Evolutionary conservation across 768 basidiomycete genomes (phyloP).

Genomic region (Lactarius deliciosus): DNA sequence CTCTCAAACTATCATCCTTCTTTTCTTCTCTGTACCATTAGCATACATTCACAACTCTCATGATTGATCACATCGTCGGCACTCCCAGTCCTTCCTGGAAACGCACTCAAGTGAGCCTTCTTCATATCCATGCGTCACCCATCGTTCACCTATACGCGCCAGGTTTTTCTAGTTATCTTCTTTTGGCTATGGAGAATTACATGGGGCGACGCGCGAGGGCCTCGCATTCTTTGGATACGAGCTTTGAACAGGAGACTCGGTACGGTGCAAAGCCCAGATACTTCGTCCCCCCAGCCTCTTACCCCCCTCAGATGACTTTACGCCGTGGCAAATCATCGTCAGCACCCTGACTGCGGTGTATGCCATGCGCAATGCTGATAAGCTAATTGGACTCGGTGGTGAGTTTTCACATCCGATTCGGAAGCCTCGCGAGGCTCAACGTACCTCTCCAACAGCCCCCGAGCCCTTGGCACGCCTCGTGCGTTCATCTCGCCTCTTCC

Average conservation of each 20-base stretch:
- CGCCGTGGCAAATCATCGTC: slow-evolving; percentile 95
- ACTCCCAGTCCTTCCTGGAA: slow-evolving; percentile 90
- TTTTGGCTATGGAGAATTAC: slow-evolving; percentile 89
- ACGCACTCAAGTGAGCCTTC: slow-evolving; percentile 63
- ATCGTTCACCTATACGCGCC: slow-evolving; percentile 17
- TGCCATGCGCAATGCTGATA: slow-evolving; percentile 79
- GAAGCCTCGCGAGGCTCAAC: slow-evolving; percentile 8
- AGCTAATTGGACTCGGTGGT: slow-evolving; percentile 81
- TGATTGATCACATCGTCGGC: slow-evolving; percentile 94
- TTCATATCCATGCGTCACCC: slow-evolving; percentile 1
- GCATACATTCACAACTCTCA: slow-evolving; percentile 36
- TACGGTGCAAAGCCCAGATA: slow-evolving; percentile 38
- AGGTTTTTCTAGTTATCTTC: slow-evolving; percentile 88
- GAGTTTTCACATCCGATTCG: slow-evolving; percentile 34
- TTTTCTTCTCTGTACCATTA: slow-evolving; percentile 20
- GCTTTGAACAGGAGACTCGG: slow-evolving; percentile 57
- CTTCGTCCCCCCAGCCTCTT: slow-evolving; percentile 1
- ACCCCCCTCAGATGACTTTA: slow-evolving; percentile 59
- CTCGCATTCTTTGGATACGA: slow-evolving; percentile 64
- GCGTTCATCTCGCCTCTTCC: slow-evolving; percentile 33
- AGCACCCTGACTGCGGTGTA: slow-evolving; percentile 85
- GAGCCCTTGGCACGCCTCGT: slow-evolving; percentile 91
- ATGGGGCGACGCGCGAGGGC: slow-evolving; percentile 61
- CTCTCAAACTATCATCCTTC: slow-evolving; percentile 6
- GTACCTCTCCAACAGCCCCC: slow-evolving; percentile 56